These are phyloP conservation scores for Nemania abortiva DNA, from an alignment of 2,329 filamentous ascomycete genomes.

Conservation along the genomic window DNA sequence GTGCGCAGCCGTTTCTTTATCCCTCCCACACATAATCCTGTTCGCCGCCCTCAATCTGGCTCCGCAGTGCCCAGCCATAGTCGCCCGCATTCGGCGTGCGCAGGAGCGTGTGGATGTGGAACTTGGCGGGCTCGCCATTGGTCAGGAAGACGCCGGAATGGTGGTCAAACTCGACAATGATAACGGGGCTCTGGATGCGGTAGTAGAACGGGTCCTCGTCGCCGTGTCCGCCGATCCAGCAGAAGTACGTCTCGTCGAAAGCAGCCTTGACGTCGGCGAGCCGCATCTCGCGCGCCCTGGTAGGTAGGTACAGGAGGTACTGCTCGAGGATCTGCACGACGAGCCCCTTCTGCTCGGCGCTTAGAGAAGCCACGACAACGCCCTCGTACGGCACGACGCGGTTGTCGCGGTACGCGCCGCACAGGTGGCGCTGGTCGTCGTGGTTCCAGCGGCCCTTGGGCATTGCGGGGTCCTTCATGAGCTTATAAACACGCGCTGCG, in stretches of 20 bases:
- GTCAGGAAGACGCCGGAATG: conserved; percentile 82
- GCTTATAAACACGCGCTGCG: conserved; percentile 67
- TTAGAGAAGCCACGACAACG: conserved; percentile 64
- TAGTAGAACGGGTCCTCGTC: conserved; percentile 81
- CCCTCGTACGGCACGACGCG: conserved; percentile 81
- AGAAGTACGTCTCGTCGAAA: conserved; percentile 80
- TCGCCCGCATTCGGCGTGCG: conserved; percentile 81
- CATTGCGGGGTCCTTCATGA: conserved; percentile 75
- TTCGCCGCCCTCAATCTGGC: conserved; percentile 51
- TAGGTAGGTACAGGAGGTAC: conserved; percentile 77
- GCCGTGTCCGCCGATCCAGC: conserved; percentile 79
- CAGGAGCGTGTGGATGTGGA: conserved; percentile 81
- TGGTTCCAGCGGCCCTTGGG: conserved; percentile 79
- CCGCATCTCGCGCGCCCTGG: conserved; percentile 64
- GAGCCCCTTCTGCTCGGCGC: conserved; percentile 61
- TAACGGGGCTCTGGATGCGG: conserved; percentile 79
- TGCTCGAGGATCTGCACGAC: conserved; percentile 71
- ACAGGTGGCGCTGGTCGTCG: conserved; percentile 82
- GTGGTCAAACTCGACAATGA: conserved; percentile 82
- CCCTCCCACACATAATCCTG: conserved; percentile 58
- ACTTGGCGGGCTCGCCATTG: conserved; percentile 79
- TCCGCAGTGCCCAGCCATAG: conserved; percentile 71
- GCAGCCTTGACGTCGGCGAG: conserved; percentile 66
- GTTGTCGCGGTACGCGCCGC: conserved; percentile 84
- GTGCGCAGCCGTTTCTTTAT: background rate